Base-by-base conservation (phyloP, 805 yeast species). In the Starmerella sirachaensis region DNA sequence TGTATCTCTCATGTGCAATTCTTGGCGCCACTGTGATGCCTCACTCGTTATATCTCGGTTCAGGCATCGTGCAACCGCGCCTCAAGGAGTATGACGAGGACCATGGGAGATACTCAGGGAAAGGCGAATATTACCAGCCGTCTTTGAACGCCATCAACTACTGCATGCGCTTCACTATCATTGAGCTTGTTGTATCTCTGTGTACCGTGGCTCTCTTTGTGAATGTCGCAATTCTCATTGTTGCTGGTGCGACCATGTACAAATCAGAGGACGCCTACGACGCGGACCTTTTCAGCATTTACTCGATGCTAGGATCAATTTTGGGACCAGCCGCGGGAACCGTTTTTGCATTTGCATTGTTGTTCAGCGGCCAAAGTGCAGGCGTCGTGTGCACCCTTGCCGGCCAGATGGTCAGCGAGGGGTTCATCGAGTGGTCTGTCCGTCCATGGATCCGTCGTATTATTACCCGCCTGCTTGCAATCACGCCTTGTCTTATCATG, bases 11-110 rank as follows among this genome's bases (percentile, higher is more conserved):
- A 18, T 65, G 86, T 48, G 94, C 93, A 18, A 81, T 85, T 33
- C 64, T 84, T 37, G 95, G 95, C 18, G 94, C 95, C 9, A 85
- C 94, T 0, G 94, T 85, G 18, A 85, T 85, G 95, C 95, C 95
- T 2, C 94, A 85, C 54, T 76, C 86, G 1, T 62, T 85, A 34
- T 83, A 79, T 51, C 62, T 85, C 39, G 94, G 94, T 1, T 78
- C 91, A 0, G 88, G 91, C 5, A 63, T 85, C 34, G 95, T 84
- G 6, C 93, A 84, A 56, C 81, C 94, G 18, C 69, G 95, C 46
- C 63, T 85, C 30, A 68, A 69, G 48, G 93, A 82, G 20, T 84
- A 65, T 50, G 95, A 85, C 56, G 49, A 67, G 3, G 65, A 69
- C 41, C 63, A 72, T 45, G 76, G 76, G 25, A 38, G 42, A 17